Percentiles rank a stretch among this genome's conserved stretches.
phyloP scores from a whole-genome alignment of 108 stramenopile genomes.

The Aurantiochytrium sp. region DNA sequence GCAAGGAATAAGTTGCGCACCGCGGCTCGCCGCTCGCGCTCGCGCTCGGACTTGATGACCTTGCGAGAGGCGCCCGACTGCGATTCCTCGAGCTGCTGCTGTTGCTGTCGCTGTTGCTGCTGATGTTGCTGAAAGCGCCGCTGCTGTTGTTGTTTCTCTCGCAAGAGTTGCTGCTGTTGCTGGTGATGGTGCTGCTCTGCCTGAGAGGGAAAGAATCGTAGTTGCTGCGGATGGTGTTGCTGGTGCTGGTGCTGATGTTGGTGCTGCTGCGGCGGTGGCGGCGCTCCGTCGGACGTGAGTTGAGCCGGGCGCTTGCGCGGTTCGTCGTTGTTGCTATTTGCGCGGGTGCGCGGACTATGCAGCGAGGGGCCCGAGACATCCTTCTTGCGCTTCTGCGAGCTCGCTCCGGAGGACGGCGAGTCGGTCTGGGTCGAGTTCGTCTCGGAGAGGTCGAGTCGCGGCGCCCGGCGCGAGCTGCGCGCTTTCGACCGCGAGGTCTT shows the following conservation, averaged over 20 bases:
- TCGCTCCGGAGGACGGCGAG: neutral
- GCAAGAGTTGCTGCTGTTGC: neutral
- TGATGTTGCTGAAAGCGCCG: neutral
- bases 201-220: too few species aligned
- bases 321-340: neutral
- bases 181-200: neutral
- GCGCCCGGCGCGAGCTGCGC: too few species aligned
- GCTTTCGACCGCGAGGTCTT: too few species aligned
- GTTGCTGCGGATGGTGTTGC: too few species aligned
- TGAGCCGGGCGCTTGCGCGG: neutral
- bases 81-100: neutral
- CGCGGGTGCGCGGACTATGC: neutral
- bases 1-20: neutral
- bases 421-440: too few species aligned
- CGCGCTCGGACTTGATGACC: neutral
- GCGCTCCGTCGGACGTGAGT: too few species aligned
- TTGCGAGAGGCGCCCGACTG: neutral
- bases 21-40: conserved; percentile 5
- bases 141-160: neutral
- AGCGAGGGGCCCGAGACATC: neutral
- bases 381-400: neutral
- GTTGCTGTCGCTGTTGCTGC: neutral
- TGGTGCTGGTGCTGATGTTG: neutral
- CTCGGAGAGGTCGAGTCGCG: too few species aligned
- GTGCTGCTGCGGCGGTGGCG: too few species aligned